These are phyloP conservation scores for Ophiostoma piceae DNA, from an alignment of 2,329 filamentous ascomycete species.

Conservation along the genomic window DNA sequence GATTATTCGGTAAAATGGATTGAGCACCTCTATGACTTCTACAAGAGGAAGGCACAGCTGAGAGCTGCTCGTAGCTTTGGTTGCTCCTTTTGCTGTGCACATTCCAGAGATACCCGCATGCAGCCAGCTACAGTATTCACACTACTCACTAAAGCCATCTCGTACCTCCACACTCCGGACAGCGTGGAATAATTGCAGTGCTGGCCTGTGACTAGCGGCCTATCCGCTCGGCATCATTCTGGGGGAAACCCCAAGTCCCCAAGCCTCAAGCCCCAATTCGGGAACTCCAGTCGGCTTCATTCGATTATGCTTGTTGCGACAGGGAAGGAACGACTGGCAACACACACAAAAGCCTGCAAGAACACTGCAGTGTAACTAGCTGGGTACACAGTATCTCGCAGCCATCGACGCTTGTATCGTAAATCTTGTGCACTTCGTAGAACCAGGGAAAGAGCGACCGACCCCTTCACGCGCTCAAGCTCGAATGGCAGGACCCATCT, in stretches of 20 bases:
- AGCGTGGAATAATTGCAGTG: not conserved
- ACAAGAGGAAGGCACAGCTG: not conserved
- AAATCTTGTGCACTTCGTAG: not conserved
- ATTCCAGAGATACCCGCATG: not conserved
- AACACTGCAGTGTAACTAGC: not conserved
- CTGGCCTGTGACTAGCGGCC: constrained; percentile 7
- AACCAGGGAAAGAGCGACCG: constrained; percentile 8
- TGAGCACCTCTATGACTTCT: not conserved
- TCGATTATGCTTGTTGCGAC: not conserved
- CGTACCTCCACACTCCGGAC: not conserved
- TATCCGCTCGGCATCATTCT: constrained; percentile 1
- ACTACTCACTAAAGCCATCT: not conserved
- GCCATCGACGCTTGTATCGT: not conserved
- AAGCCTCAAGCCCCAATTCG: not conserved
- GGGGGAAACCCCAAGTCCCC: not conserved
- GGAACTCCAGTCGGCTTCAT: constrained; percentile 5
- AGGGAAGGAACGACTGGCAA: constrained; percentile 2
- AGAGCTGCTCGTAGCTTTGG: not conserved
- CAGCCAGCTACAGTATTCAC: not conserved
- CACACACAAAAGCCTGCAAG: not conserved
- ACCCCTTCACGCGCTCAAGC: constrained; percentile 4
- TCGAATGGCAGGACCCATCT: constrained; percentile 1
- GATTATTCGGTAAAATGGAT: not conserved
- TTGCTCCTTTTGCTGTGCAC: constrained; percentile 4
- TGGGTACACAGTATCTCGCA: not conserved